These are phyloP conservation scores for Oryza glaberrima DNA, from an alignment of 176 grass and related monocot species.

Conservation along the genomic window DNA sequence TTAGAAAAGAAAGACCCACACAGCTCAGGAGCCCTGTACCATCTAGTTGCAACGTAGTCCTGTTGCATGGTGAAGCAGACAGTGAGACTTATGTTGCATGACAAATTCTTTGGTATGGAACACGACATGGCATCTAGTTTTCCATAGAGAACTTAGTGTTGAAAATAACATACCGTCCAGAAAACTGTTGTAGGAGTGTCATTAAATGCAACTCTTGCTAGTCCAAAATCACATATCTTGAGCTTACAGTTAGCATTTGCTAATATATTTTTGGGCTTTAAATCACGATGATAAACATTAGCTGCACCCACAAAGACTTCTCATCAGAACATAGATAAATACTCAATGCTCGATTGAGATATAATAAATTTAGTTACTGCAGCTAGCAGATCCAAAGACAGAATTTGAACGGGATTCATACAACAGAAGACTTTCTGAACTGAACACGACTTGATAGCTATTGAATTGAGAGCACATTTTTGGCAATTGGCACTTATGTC, in stretches of 20 bases:
- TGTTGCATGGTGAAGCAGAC: constrained; percentile 41
- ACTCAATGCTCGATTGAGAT: not conserved
- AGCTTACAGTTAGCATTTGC: constrained; percentile 99
- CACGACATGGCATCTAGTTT: not conserved
- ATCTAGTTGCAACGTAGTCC: constrained; percentile 99
- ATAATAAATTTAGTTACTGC: constrained; percentile 26
- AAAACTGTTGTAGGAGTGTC: constrained; percentile 87
- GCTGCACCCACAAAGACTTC: constrained; percentile 54
- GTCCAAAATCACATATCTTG: constrained; percentile 98
- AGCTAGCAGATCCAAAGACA: constrained; percentile 7
- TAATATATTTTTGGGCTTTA: constrained; percentile 98
- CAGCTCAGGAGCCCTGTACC: constrained; percentile 95
- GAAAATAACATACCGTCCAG: constrained; percentile 81
- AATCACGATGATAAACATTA: constrained; percentile 98
- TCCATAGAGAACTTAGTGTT: not conserved
- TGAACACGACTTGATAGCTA: not conserved
- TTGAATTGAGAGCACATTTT: not conserved
- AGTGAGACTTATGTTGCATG: constrained; percentile 21
- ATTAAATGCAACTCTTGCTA: constrained; percentile 96
- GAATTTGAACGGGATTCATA: not conserved
- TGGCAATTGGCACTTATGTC: not conserved
- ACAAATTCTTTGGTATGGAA: not conserved
- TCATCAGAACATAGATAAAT: constrained; percentile 34
- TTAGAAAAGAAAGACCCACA: constrained; percentile 98
- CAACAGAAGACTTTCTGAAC: not conserved